A percentile compares a stretch with the other conserved stretches of the same genome.
phyloP scores from a whole-genome alignment of 164 flowering plant species.

The Aristolochia californica region DNA sequence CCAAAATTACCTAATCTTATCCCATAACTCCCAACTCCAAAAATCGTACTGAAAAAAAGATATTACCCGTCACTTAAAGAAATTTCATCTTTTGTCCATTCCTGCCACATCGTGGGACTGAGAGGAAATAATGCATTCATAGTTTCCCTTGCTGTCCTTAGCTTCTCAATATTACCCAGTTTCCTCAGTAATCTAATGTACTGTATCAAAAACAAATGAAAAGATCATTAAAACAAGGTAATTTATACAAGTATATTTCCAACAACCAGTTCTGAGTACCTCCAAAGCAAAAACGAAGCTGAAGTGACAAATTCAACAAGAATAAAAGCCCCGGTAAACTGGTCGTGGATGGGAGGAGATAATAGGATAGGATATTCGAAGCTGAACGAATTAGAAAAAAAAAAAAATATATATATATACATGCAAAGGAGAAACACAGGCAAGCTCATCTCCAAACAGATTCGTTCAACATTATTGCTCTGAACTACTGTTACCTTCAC shows the following conservation, averaged over 20 bases:
- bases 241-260: not conserved
- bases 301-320: not conserved
- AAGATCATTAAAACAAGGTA: not conserved
- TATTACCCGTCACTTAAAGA: conserved; percentile 41
- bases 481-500: conserved; percentile 32
- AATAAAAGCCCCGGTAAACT: not conserved
- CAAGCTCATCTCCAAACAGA: too few relatives aligned
- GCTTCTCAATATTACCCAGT: conserved; percentile 59
- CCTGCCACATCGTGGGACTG: conserved; percentile 77
- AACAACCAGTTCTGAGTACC: not conserved
- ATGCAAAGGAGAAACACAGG: too few relatives aligned
- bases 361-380: not conserved
- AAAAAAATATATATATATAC: too few relatives aligned
- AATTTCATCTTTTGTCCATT: conserved; percentile 81
- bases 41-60: not conserved
- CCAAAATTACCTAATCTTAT: not conserved
- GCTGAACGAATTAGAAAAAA: too few relatives aligned
- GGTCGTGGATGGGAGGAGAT: not conserved
- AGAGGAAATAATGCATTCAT: conserved; percentile 72
- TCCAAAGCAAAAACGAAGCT: not conserved
- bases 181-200: conserved; percentile 60
- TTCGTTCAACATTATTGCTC: not conserved
- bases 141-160: conserved; percentile 67
- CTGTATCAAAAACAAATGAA: conserved; percentile 20
- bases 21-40: not conserved